Evolutionary conservation across 805 yeast genomes (phyloP).

Genomic region (Jamesozyma spencerorum): DNA sequence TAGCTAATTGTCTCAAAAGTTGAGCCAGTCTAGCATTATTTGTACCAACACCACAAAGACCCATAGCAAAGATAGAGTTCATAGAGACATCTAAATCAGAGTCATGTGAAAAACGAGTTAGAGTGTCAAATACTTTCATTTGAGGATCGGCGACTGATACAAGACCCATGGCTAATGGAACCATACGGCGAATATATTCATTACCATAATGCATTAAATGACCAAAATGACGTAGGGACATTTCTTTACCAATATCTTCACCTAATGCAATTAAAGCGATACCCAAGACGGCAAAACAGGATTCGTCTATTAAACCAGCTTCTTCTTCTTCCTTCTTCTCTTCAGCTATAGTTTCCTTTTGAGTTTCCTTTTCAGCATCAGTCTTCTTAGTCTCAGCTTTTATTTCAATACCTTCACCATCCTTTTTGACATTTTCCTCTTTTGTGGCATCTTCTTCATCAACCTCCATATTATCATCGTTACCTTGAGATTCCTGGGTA

Average conservation of each 20-base stretch:
- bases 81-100: slow-evolving; percentile 88
- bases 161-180: slow-evolving; percentile 96
- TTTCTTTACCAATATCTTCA: slow-evolving; percentile 94
- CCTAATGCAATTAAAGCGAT: slow-evolving; percentile 94
- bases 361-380: slow-evolving; percentile 12
- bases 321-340: slow-evolving; percentile 27
- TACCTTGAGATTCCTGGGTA: slow-evolving; percentile 13
- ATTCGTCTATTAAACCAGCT: slow-evolving; percentile 28
- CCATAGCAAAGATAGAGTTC: slow-evolving; percentile 94
- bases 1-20: slow-evolving; percentile 85
- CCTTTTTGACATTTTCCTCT: slow-evolving; percentile 29
- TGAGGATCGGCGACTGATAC: slow-evolving; percentile 90
- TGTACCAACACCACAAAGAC: slow-evolving; percentile 96
- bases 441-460: slow-evolving; percentile 12
- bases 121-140: slow-evolving; percentile 92
- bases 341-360: slow-evolving; percentile 22
- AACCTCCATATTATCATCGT: slow-evolving; percentile 20
- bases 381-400: slow-evolving; percentile 23
- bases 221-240: slow-evolving; percentile 93
- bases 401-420: slow-evolving; percentile 34
- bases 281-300: slow-evolving; percentile 87
- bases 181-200: slow-evolving; percentile 81
- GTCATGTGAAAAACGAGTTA: slow-evolving; percentile 94
- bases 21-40: slow-evolving; percentile 97
- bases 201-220: slow-evolving; percentile 98